Evolutionary conservation across 371 early-diverging fungal genomes (phyloP), one percentile per base, ranked within the genome.

Genomic region (Apophysomyces elegans): DNA sequence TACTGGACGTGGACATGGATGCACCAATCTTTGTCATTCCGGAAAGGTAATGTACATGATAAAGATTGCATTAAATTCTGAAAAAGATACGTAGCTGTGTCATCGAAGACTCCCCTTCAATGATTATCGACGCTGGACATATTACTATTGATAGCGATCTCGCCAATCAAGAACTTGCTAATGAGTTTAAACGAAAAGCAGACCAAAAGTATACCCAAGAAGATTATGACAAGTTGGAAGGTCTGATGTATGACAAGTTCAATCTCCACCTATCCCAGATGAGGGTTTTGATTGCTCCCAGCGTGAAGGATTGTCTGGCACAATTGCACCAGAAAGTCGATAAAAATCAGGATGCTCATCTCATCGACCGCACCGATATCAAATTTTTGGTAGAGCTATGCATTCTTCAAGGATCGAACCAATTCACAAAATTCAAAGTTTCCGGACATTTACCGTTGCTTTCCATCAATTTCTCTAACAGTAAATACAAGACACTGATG

Each of bases 1-100:
- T 91, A 63, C 67, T 96, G 5, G 85, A 89, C 63, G 76, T 96
- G 2, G 90, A 95, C 61, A 83, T 93, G 72, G 92, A 92, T 66
- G 96, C 96, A 1, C 96, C 96, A 0, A 85, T 95, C 38, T 83
- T 96, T 65, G 80, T 95, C n/a, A 77, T 96, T 7, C 95, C 95
- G 4, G 88, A 92, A 70, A 86, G 90, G 78, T 75, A 67, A 68
- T 9, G 7, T n/a, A 14, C 18, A 4, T 7, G 7, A 26, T 0
- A 12, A 58, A 11, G 4, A 1, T 58, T 1, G n/a, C 12, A 43
- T 64, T 4, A 32, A 56, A 7, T 35, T 18, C 21, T 47, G 32
- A 26, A 26, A 2, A 70, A 64, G 11, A 21, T 32, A 43, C 67
- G 21, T 68, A 68, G 76, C 13, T 80, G 84, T 60, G 79, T 81